Conservation (phyloP, 2,329 filamentous ascomycete species). For the Penicillium concentricum region DNA sequence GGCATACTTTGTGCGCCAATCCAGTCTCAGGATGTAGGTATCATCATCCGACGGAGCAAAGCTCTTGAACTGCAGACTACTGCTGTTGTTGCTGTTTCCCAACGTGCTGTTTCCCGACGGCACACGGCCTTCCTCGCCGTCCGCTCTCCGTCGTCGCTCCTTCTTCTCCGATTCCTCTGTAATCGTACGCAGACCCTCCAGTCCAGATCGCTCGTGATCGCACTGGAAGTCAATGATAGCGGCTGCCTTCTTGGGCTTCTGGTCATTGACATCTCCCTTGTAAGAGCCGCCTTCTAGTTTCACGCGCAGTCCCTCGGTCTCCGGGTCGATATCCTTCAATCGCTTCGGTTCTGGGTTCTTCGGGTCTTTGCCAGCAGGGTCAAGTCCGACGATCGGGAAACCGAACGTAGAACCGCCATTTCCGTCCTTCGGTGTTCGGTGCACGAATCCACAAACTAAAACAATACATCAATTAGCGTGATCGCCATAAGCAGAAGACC, state of each 20-base stretch:
- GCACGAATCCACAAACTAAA: constrained; percentile 73
- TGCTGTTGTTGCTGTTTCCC: constrained; percentile 43
- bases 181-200: constrained; percentile 54
- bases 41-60: constrained; percentile 63
- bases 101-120: constrained; percentile 5
- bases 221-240: constrained; percentile 86
- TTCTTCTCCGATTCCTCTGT: constrained; percentile 16
- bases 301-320: constrained; percentile 70
- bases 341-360: constrained; percentile 63
- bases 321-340: constrained; percentile 65
- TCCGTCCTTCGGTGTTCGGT: constrained; percentile 50
- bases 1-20: constrained; percentile 85
- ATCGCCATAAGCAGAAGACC: background rate
- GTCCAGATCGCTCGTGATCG: constrained; percentile 67
- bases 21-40: constrained; percentile 66
- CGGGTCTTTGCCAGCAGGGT: constrained; percentile 51
- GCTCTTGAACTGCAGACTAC: constrained; percentile 73
- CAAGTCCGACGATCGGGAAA: constrained; percentile 73
- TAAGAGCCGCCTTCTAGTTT: constrained; percentile 62
- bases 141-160: constrained; percentile 9
- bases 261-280: constrained; percentile 48
- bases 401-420: constrained; percentile 55
- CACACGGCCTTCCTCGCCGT: constrained; percentile 18
- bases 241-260: constrained; percentile 56
- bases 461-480: background rate